These are phyloP conservation scores for Erodium maritimum DNA, from an alignment of 345 rosid species.

Conservation along the genomic window DNA sequence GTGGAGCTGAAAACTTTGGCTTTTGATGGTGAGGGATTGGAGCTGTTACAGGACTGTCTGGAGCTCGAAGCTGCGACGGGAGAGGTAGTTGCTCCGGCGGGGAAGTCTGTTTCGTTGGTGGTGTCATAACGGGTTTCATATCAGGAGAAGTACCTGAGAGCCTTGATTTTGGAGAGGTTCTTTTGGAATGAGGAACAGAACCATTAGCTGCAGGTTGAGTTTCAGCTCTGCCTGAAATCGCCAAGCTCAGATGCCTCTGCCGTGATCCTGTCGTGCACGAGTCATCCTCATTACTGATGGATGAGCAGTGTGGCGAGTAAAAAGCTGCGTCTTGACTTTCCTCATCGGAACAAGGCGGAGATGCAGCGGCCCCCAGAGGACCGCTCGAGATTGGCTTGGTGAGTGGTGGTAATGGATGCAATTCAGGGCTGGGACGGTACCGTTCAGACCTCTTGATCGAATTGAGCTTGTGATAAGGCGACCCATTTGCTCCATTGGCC, in stretches of 20 bases:
- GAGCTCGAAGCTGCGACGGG: too few species aligned
- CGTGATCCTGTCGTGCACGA: constrained; percentile 48
- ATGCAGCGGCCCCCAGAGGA: constrained; percentile 31
- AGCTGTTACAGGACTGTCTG: constrained; percentile 11
- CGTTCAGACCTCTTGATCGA: constrained; percentile 69
- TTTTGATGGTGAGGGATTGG: constrained; percentile 25
- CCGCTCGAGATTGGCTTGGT: constrained; percentile 34
- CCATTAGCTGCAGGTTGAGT: too few species aligned
- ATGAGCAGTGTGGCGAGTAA: constrained; percentile 74
- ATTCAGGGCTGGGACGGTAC: constrained; percentile 87
- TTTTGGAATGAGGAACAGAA: constrained; percentile 60
- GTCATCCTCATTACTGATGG: constrained; percentile 52
- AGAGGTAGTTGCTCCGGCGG: constrained; percentile 21
- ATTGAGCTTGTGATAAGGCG: constrained; percentile 67
- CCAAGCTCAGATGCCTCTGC: constrained; percentile 1
- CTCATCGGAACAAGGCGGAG: constrained; percentile 47
- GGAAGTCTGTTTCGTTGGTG: constrained; percentile 49
- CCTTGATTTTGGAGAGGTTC: constrained; percentile 72
- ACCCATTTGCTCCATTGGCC: constrained; percentile 25
- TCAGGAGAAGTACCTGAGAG: constrained; percentile 59
- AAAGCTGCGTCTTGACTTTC: constrained; percentile 51
- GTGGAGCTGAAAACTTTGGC: constrained; percentile 64
- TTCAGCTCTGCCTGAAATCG: too few species aligned
- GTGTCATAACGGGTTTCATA: constrained; percentile 78
- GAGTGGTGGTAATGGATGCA: constrained; percentile 85